Evolutionary conservation across 2,329 filamentous ascomycete genomes (phyloP), one percentile per base, ranked within the genome.

Genomic region (Cordyceps tenuipes): DNA sequence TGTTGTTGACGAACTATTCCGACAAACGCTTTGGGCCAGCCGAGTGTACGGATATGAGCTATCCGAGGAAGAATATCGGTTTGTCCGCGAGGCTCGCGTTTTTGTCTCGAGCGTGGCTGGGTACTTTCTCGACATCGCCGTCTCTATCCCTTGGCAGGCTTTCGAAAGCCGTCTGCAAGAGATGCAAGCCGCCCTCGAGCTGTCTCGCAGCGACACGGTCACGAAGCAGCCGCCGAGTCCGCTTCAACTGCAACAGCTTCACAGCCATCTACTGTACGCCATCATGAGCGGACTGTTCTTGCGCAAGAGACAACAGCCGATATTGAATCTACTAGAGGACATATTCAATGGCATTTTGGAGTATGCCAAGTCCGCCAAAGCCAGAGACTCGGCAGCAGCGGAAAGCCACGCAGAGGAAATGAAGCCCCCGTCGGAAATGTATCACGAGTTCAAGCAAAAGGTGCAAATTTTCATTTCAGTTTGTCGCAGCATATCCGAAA

Each of bases 91-190:
- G 68, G 87, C 90, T 0, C 86, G 90, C 57, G 88, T 94, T 70
- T 92, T 97, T 64, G 79, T 96, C 26, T 80, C 83, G 0, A 83
- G 83, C 10, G 72, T 97, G 0, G 82, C 85, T 44, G 82, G 86
- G 1, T 94, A 97, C 68, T 88, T 92, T 66, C 87, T 95, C 63
- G 89, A 93, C 61, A 82, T 85, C 0, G 91, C 88, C 1, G 86
- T 97, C 55, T 81, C 82, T 8, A 78, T 81, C 17, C 84, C 87
- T 0, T 97, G 93, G 92, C 76, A 75, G 23, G 75, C 77, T 0
- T 93, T 97, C 62, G 83, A 88, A 53, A 68, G 69, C 0, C 87
- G 84, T 64, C 76, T 97, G 0, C 61, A 78, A 56, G 65, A 55
- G 65, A 69, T 65, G 19, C 60, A 43, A 12, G 62, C 62, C 13